Conservation (phyloP, 805 yeast species). For the Grigorovia jiainica region DNA sequence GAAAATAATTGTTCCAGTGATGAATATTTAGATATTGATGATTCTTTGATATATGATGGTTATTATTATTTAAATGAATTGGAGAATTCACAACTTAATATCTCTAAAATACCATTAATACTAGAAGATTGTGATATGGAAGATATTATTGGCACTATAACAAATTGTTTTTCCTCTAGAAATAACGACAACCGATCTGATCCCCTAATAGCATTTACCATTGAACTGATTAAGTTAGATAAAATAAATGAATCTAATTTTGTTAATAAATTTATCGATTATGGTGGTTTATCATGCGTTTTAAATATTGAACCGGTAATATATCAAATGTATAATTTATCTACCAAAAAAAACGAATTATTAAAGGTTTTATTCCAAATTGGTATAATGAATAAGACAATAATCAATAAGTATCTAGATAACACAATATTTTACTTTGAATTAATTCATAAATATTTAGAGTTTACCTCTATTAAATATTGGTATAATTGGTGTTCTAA, state of each 20-base stretch:
- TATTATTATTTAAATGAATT: conserved; percentile 5
- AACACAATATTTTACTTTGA: conserved; percentile 13
- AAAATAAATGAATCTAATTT: conserved; percentile 16
- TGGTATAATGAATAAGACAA: conserved; percentile 17
- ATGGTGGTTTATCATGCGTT: conserved; percentile 22
- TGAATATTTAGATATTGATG: conserved; percentile 2
- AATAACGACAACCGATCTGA: background rate
- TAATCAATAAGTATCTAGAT: conserved; percentile 7
- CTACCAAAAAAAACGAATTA: background rate
- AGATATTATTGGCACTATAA: background rate
- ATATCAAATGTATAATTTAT: background rate
- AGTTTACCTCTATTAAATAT: conserved; percentile 13
- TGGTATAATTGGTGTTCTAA: conserved; percentile 24
- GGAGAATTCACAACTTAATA: background rate
- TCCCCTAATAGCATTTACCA: background rate
- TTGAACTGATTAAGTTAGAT: conserved; percentile 8
- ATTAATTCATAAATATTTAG: conserved; percentile 15
- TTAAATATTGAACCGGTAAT: conserved; percentile 3
- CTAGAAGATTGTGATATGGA: conserved; percentile 7
- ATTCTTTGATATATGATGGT: conserved; percentile 5
- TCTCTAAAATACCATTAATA: conserved; percentile 1
- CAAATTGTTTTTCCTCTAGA: background rate
- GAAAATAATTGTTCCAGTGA: background rate
- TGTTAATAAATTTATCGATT: conserved; percentile 11
- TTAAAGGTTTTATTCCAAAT: conserved; percentile 13